Conservation (phyloP, 108 stramenopile species). For the Nitzschia inconspicua region DNA sequence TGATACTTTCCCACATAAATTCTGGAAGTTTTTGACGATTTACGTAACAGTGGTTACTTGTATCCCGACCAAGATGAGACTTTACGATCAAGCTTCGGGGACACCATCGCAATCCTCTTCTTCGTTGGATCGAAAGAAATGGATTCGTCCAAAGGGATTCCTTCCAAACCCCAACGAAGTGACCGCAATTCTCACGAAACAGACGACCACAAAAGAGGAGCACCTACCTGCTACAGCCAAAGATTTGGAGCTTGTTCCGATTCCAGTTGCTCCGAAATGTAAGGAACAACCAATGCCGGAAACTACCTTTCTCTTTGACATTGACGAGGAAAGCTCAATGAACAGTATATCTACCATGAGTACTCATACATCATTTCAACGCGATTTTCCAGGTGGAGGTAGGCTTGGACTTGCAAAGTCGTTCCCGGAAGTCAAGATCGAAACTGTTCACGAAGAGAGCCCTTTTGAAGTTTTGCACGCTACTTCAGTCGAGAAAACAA, state of each 20-base stretch:
- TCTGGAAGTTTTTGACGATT: background rate
- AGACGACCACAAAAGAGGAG: background rate
- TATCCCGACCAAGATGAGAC: conserved; percentile 7
- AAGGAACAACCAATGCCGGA: background rate
- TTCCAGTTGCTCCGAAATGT: background rate
- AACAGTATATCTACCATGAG: conserved; percentile 10
- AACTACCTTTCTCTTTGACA: conserved; percentile 12
- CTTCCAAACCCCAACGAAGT: background rate
- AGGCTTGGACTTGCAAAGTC: background rate
- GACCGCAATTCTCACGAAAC: background rate
- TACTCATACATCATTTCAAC: background rate
- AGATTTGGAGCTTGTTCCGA: no score
- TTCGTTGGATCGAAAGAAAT: conserved; percentile 7
- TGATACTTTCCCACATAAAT: background rate
- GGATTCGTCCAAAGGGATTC: conserved; percentile 5
- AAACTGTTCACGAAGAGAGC: background rate
- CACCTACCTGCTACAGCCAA: no score
- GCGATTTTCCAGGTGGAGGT: background rate
- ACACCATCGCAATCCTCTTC: background rate
- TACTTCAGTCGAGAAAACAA: background rate
- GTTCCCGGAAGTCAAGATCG: background rate
- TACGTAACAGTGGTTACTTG: background rate
- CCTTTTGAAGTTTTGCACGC: background rate
- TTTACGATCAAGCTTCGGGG: conserved; percentile 1
- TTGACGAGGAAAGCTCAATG: conserved; percentile 5